Conservation (phyloP, 1,139 yeast genomes). For the Pichia sp. region DNA sequence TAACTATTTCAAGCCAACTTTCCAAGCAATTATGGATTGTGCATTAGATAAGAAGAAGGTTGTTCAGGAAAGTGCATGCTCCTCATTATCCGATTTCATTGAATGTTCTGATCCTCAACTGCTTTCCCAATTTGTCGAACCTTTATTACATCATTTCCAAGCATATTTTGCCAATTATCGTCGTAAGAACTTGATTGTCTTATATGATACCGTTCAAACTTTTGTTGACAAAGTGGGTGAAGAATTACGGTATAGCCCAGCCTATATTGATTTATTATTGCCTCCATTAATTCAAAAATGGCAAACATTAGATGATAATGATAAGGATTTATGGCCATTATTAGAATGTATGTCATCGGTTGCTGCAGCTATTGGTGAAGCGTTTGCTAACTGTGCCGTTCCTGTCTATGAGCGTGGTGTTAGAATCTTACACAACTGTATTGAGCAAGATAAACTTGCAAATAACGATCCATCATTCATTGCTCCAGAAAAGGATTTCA, state of each 20-base stretch:
- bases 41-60: slow-evolving; percentile 82
- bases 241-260: slow-evolving; percentile 46
- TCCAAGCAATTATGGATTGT: slow-evolving; percentile 72
- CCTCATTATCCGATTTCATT: slow-evolving; percentile 79
- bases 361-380: slow-evolving; percentile 81
- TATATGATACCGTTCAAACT: slow-evolving; percentile 93
- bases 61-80: slow-evolving; percentile 93
- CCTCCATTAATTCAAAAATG: slow-evolving; percentile 85
- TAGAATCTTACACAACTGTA: slow-evolving; percentile 63
- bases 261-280: slow-evolving; percentile 59
- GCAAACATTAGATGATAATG: slow-evolving; percentile 71
- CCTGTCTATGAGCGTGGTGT: slow-evolving; percentile 84
- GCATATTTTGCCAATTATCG: slow-evolving; percentile 77
- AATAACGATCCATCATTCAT: slow-evolving; percentile 67
- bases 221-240: slow-evolving; percentile 79
- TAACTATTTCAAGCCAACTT: slow-evolving; percentile 70
- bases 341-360: slow-evolving; percentile 91
- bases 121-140: slow-evolving; percentile 58
- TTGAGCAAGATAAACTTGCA: slow-evolving; percentile 64
- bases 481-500: slow-evolving; percentile 87
- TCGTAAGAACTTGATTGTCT: slow-evolving; percentile 72
- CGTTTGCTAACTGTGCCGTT: slow-evolving; percentile 86
- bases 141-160: slow-evolving; percentile 67
- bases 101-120: slow-evolving; percentile 68
- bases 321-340: slow-evolving; percentile 85